Evolutionary conservation across 306 rosid genomes (phyloP).

Genomic region (Ceratonia siliqua): DNA sequence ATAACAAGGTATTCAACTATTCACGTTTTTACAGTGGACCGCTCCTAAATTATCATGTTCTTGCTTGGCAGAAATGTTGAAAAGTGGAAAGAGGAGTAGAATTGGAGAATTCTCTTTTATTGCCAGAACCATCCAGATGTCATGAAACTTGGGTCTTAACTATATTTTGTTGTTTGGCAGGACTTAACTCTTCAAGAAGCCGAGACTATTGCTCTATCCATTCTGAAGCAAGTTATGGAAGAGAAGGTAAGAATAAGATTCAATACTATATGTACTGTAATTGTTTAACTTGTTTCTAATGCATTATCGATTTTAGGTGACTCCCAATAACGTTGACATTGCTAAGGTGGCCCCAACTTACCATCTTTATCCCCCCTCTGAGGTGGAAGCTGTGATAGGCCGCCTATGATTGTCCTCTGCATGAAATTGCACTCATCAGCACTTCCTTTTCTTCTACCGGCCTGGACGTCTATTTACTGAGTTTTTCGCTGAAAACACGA

Average conservation of each 20-base stretch:
- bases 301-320: constrained; percentile 54
- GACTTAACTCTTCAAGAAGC: constrained; percentile 94
- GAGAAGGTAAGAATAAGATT: constrained; percentile 71
- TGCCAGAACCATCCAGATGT: background rate
- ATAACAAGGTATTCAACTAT: constrained; percentile 87
- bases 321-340: constrained; percentile 95
- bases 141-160: constrained; percentile 19
- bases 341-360: constrained; percentile 88
- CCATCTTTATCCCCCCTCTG: constrained; percentile 83
- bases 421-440: constrained; percentile 11
- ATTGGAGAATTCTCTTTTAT: background rate
- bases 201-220: constrained; percentile 92
- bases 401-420: constrained; percentile 60
- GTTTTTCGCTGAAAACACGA: background rate
- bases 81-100: too few species aligned
- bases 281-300: background rate
- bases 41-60: background rate
- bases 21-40: background rate
- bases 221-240: constrained; percentile 99
- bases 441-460: background rate
- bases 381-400: constrained; percentile 88
- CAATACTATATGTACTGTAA: background rate
- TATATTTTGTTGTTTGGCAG: constrained; percentile 44
- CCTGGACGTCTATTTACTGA: constrained; percentile 6
- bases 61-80: background rate